These are phyloP conservation scores for Prototheca cutis DNA, from an alignment of 163 green algal species.

Conservation along the genomic window DNA sequence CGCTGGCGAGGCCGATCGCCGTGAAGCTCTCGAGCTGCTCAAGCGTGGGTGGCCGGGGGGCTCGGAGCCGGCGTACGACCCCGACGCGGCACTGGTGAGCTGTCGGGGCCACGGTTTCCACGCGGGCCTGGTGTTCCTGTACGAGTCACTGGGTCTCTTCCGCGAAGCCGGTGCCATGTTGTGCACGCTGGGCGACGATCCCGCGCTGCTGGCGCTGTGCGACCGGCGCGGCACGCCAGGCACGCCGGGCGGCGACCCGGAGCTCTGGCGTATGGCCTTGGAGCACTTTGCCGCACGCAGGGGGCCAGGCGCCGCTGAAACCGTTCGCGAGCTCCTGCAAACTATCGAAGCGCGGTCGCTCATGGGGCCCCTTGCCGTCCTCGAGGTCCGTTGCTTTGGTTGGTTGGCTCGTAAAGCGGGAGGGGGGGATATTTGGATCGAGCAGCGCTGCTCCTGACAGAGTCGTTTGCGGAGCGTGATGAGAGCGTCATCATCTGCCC, in stretches of 20 bases:
- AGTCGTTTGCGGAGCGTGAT: too few species aligned
- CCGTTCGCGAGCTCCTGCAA: constrained; percentile 60
- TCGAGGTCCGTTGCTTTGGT: too few species aligned
- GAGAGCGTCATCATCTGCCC: too few species aligned
- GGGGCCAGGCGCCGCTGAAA: constrained; percentile 44
- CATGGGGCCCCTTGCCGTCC: constrained; percentile 78
- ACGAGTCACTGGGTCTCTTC: constrained; percentile 73
- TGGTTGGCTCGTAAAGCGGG: too few species aligned
- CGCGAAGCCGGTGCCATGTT: constrained; percentile 66
- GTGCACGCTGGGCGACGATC: constrained; percentile 51
- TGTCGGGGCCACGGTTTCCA: constrained; percentile 64
- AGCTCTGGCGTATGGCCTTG: constrained; percentile 78
- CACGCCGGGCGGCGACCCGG: constrained; percentile 70
- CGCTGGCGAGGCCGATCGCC: too few species aligned
- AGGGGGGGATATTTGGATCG: too few species aligned
- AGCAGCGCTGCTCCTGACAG: too few species aligned
- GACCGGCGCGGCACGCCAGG: constrained; percentile 49
- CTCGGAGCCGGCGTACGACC: constrained; percentile 58
- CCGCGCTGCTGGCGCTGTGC: constrained; percentile 57
- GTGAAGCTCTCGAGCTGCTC: constrained; percentile 76
- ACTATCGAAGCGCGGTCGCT: constrained; percentile 65
- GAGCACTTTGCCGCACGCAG: constrained; percentile 58
- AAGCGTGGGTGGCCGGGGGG: constrained; percentile 62
- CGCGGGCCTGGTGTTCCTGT: constrained; percentile 72
- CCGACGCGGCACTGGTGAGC: constrained; percentile 71